phyloP scores from a whole-genome alignment of 495 filamentous ascomycete genomes.

The Tuber indicum region DNA sequence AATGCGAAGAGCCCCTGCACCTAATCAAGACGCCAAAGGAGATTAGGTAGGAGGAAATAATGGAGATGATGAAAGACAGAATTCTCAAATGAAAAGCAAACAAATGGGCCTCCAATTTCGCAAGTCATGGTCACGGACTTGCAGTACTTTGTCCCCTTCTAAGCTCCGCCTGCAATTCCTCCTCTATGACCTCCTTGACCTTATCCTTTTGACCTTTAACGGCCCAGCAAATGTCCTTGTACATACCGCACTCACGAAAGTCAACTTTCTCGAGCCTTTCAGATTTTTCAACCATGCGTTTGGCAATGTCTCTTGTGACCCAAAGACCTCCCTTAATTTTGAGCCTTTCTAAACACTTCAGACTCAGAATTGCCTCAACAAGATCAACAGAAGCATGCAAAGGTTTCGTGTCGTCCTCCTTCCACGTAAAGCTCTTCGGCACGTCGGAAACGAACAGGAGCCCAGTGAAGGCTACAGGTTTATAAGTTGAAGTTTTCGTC shows the following conservation, averaged over 20 bases:
- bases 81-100: slow-evolving; percentile 7
- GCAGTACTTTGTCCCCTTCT: slow-evolving; percentile 16
- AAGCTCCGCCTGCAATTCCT: slow-evolving; percentile 22
- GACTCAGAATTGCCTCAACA: slow-evolving; percentile 26
- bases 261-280: slow-evolving; percentile 26
- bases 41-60: not conserved
- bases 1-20: slow-evolving; percentile 12
- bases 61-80: not conserved
- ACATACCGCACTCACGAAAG: slow-evolving; percentile 36
- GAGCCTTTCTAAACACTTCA: slow-evolving; percentile 25
- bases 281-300: slow-evolving; percentile 26
- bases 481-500: slow-evolving; percentile 27
- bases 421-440: slow-evolving; percentile 36
- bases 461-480: slow-evolving; percentile 28
- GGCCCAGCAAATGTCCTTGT: slow-evolving; percentile 34
- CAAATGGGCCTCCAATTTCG: slow-evolving; percentile 16
- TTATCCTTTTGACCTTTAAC: slow-evolving; percentile 24
- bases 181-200: slow-evolving; percentile 19
- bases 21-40: not conserved
- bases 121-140: not conserved
- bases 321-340: slow-evolving; percentile 34
- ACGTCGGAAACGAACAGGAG: slow-evolving; percentile 40
- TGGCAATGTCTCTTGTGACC: slow-evolving; percentile 32
- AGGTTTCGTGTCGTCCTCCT: slow-evolving; percentile 30
- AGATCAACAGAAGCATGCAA: slow-evolving; percentile 30